Evolutionary conservation across 331 rosid species (phyloP).

Genomic region (Pyracantha coccinea): DNA sequence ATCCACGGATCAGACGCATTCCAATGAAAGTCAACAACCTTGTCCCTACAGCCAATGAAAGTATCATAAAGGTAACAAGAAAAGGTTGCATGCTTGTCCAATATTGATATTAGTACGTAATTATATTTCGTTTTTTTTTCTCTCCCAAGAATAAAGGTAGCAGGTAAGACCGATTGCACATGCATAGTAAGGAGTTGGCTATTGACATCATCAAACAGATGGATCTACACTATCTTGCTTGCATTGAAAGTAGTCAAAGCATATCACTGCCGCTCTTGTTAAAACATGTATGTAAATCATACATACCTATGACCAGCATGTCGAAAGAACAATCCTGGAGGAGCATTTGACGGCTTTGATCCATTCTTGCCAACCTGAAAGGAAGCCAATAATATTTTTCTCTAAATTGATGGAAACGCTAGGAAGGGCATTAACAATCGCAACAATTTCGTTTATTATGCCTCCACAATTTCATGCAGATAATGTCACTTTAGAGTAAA

Average conservation of each 20-base stretch:
- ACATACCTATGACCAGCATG: conserved; percentile 84
- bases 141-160: not conserved
- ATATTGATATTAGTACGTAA: not conserved
- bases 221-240: not conserved
- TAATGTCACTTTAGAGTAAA: not conserved
- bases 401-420: not conserved
- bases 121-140: not conserved
- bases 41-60: conserved; percentile 46
- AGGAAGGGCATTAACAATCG: not conserved
- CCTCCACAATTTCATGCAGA: not conserved
- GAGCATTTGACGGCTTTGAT: conserved; percentile 26
- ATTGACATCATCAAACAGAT: not conserved
- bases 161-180: not conserved
- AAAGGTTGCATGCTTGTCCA: not conserved
- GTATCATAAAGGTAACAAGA: not conserved
- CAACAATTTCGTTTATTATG: not conserved
- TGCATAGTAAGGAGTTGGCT: not conserved
- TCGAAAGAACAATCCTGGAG: conserved; percentile 65
- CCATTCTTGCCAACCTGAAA: conserved; percentile 51
- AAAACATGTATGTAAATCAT: not conserved
- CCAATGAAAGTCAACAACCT: conserved; percentile 82
- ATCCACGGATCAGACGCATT: conserved; percentile 81
- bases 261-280: not conserved
- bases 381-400: not conserved
- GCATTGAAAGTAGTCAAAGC: not conserved